phyloP scores from a whole-genome alignment of 1,284 basidiomycete species.

The Apiotrichum laibachii region DNA sequence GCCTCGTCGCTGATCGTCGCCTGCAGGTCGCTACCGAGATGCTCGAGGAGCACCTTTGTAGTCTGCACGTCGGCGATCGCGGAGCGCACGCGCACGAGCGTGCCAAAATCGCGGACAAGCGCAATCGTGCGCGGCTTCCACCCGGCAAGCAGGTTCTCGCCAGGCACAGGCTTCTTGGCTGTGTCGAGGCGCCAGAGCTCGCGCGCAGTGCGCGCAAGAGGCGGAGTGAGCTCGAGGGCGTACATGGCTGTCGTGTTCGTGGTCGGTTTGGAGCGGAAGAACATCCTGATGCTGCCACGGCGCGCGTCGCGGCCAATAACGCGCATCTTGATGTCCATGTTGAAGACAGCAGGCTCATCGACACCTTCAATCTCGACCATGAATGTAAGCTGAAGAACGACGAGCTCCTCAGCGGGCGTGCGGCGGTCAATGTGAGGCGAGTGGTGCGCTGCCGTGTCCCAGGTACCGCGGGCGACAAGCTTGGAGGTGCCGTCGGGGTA shows the following conservation, averaged over 20 bases:
- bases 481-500: slow-evolving; percentile 75
- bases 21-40: slow-evolving; percentile 29
- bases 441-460: slow-evolving; percentile 93
- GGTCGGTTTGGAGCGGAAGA: slow-evolving; percentile 60
- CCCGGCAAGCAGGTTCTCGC: slow-evolving; percentile 73
- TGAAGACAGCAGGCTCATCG: slow-evolving; percentile 76
- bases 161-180: slow-evolving; percentile 84
- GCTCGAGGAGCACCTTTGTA: slow-evolving; percentile 68
- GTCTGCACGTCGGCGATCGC: slow-evolving; percentile 85
- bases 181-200: slow-evolving; percentile 96
- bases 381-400: slow-evolving; percentile 75
- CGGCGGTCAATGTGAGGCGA: slow-evolving; percentile 80
- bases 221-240: slow-evolving; percentile 73
- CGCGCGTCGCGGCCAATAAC: slow-evolving; percentile 79
- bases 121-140: slow-evolving; percentile 88
- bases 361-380: slow-evolving; percentile 79
- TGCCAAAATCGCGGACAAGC: slow-evolving; percentile 78
- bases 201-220: slow-evolving; percentile 76
- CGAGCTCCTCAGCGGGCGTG: slow-evolving; percentile 71
- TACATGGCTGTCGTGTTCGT: slow-evolving; percentile 62
- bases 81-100: slow-evolving; percentile 66
- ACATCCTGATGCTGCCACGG: slow-evolving; percentile 62
- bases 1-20: slow-evolving; percentile 57
- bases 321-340: slow-evolving; percentile 80
- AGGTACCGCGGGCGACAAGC: slow-evolving; percentile 68